Evolutionary conservation across 2,329 filamentous ascomycete genomes (phyloP).

Genomic region (Penicillium brevicompactum): DNA sequence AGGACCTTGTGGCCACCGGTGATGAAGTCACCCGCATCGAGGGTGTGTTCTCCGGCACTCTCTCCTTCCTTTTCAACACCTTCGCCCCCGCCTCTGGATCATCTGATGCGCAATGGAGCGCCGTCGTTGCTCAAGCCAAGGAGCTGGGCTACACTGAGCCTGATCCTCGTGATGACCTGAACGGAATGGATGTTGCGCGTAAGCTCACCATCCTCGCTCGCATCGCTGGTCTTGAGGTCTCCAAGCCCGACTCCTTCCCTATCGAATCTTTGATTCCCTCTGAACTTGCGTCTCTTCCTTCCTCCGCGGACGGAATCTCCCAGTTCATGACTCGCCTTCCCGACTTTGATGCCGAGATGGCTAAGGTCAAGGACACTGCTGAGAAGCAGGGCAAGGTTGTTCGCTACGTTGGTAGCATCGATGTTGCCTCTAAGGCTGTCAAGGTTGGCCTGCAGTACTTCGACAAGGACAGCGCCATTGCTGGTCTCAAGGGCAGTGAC

Average conservation of each 20-base stretch:
- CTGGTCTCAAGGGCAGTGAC: constrained; percentile 91
- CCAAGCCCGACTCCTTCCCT: constrained; percentile 84
- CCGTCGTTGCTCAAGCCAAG: constrained; percentile 90
- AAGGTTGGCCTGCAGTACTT: constrained; percentile 92
- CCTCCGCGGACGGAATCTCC: constrained; percentile 60
- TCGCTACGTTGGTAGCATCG: constrained; percentile 90
- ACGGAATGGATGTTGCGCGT: constrained; percentile 86
- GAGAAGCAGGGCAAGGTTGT: constrained; percentile 88
- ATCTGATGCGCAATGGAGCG: constrained; percentile 73
- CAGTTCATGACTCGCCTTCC: constrained; percentile 83
- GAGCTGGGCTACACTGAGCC: constrained; percentile 90
- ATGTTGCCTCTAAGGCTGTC: constrained; percentile 76
- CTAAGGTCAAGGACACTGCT: constrained; percentile 80
- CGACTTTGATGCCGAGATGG: constrained; percentile 87
- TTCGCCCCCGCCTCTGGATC: constrained; percentile 78
- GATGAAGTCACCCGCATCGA: constrained; percentile 91
- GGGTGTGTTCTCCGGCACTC: constrained; percentile 95
- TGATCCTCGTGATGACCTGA: constrained; percentile 82
- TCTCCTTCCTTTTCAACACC: constrained; percentile 97
- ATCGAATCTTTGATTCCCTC: constrained; percentile 91
- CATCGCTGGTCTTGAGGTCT: constrained; percentile 76
- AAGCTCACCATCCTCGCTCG: constrained; percentile 95
- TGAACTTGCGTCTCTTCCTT: constrained; percentile 74
- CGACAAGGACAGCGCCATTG: constrained; percentile 86
- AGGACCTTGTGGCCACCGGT: constrained; percentile 91